Evolutionary conservation across 805 yeast genomes (phyloP).

Genomic region (Barnettozyma sp.): DNA sequence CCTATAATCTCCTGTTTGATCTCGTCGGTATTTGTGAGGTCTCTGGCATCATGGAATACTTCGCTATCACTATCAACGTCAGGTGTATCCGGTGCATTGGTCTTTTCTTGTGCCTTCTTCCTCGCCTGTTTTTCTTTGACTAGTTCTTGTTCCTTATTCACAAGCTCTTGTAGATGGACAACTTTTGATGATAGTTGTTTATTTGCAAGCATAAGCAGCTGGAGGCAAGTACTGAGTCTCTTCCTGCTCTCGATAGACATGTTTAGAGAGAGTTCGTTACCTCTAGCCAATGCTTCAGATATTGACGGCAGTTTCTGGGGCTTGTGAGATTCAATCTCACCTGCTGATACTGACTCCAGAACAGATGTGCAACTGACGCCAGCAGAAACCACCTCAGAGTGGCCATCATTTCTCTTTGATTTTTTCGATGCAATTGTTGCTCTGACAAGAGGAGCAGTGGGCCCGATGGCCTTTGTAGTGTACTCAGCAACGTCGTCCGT

Average conservation of each 20-base stretch:
- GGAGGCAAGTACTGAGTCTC: constrained; percentile 70
- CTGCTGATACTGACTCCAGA: constrained; percentile 9
- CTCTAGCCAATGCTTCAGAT: constrained; percentile 30
- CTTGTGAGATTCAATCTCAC: constrained; percentile 7
- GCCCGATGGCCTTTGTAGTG: constrained; percentile 8
- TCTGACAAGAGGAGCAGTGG: constrained; percentile 7
- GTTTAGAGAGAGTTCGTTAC: constrained; percentile 29
- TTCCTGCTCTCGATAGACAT: constrained; percentile 67
- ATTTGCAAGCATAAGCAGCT: constrained; percentile 74
- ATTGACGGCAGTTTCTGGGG: constrained; percentile 30
- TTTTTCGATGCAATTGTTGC: constrained; percentile 5
- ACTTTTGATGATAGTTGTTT: constrained; percentile 66
- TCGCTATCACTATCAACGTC: constrained; percentile 20
- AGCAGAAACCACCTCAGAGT: constrained; percentile 1
- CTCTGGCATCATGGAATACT: constrained; percentile 28
- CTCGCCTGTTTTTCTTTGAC: constrained; percentile 3
- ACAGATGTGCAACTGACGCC: constrained; percentile 8
- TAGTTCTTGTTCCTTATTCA: constrained; percentile 39
- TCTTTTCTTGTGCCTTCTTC: constrained; percentile 4
- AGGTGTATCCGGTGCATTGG: neutral
- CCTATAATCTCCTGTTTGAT: constrained; percentile 78
- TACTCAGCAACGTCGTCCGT: constrained; percentile 21
- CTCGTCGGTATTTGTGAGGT: constrained; percentile 25
- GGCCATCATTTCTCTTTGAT: neutral
- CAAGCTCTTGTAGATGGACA: constrained; percentile 48